Evolutionary conservation across 352 stramenopile genomes (phyloP), one percentile per base, ranked within the genome.

Genomic region (Phytophthora hibernalis): DNA sequence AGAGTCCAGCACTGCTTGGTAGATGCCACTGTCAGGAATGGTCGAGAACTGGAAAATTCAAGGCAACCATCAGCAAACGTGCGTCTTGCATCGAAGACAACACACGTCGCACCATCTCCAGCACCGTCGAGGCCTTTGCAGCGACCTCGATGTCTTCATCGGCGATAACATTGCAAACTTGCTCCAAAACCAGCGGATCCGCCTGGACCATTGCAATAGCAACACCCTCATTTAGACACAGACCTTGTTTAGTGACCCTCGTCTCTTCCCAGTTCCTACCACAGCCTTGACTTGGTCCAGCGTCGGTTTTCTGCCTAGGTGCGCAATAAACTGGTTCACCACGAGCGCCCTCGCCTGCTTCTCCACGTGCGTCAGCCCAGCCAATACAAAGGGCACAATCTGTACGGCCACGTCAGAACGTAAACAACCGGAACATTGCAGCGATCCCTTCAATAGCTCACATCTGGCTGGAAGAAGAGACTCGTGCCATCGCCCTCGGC

Each of bases 401-500:
- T 94, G 26, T 45, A n/a, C 15, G 16, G 7, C 11, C 8, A 33
- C 16, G 10, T 42, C 12, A 44, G 22, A n/a, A 60, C 42, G 16
- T 54, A 15, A 56, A 51, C 50, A 1, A 55, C 31, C 16, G 24
- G 26, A 61, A 50, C 5, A 55, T 57, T 54, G 24, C 49, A 70
- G 15, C 5, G 26, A 51, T 43, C 13, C 28, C 5, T 9, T 26
- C n/a, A 40, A 47, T 26, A 21, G 55, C 54, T 61, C 59, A 90
- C 82, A 45, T 96, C 83, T 66, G 75, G 65, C 30, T 88, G 72
- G 70, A 92, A 96, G 68, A 96, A 93, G 57, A 91, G 74, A 44
- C 65, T 65, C 12, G 61, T 65, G 47, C 77, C 80, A 28, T 82
- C 80, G 42, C 68, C 76, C 52, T 85, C 74, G 5, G 82, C 77